Conservation (phyloP, 2,329 filamentous ascomycete genomes). For the Tolypocladium inflatum region DNA sequence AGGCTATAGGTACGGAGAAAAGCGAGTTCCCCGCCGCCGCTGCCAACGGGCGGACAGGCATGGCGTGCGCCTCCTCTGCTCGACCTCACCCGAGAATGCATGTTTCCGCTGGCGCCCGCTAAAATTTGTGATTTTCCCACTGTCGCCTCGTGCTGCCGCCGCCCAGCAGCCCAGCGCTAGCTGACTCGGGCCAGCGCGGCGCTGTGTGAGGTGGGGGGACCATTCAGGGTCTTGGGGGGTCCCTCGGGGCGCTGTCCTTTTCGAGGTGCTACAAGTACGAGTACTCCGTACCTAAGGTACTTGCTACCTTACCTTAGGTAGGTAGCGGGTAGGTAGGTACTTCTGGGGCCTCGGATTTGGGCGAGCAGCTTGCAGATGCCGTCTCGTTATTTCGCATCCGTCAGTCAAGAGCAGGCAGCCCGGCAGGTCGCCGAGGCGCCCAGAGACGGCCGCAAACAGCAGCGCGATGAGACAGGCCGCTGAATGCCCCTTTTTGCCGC, state of each 20-base stretch:
- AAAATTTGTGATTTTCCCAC: neutral
- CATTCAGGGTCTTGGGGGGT: no score
- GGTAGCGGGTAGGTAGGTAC: no score
- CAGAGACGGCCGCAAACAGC: neutral
- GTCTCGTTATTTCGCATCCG: neutral
- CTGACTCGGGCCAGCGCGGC: neutral
- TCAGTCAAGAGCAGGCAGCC: neutral
- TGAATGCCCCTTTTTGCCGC: neutral
- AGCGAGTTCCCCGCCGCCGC: no score
- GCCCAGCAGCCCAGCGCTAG: neutral
- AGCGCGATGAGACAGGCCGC: neutral
- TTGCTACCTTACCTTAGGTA: no score
- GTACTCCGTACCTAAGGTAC: no score
- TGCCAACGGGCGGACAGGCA: neutral
- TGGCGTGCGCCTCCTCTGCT: no score
- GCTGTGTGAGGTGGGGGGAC: no score
- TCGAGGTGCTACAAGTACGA: no score
- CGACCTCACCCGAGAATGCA: neutral
- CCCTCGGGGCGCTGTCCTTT: no score
- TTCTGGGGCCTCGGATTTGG: no score
- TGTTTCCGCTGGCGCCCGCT: neutral
- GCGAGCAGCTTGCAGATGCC: neutral
- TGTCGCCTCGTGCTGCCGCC: neutral
- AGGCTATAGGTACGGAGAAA: no score
- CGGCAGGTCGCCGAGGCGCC: neutral